phyloP scores from a whole-genome alignment of 345 rosid genomes.

The Eucalyptus pauciflora region DNA sequence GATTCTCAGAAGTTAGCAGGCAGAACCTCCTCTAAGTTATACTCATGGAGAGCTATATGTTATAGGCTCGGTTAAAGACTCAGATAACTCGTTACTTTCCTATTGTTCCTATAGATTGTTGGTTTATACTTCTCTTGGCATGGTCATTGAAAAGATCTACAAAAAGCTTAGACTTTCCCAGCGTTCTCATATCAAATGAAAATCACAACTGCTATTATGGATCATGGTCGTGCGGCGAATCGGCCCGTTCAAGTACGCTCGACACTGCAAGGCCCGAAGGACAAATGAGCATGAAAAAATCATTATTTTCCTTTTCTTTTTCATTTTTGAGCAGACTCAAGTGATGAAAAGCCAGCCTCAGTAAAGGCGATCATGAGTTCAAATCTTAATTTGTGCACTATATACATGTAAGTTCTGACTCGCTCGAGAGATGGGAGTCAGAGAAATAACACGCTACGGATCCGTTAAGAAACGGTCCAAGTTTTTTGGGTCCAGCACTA shows the following conservation, averaged over 20 bases:
- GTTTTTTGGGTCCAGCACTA: background rate
- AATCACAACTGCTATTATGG: background rate
- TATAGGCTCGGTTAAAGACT: background rate
- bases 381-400: background rate
- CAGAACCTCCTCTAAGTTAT: background rate
- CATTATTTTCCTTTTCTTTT: background rate
- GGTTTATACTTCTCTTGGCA: background rate
- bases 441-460: background rate
- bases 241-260: background rate
- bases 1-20: background rate
- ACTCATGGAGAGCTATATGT: background rate
- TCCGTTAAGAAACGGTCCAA: background rate
- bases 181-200: background rate
- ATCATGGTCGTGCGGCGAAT: background rate
- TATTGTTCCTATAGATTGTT: background rate
- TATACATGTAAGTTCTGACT: background rate
- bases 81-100: background rate
- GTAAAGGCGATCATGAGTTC: background rate
- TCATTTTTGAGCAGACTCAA: background rate
- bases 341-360: background rate
- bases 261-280: background rate
- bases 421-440: background rate
- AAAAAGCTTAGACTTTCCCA: background rate
- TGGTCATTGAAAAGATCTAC: background rate
- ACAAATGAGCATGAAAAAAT: background rate